A percentile compares a stretch with the other conserved stretches of the same genome.
phyloP scores from a whole-genome alignment of 2,329 filamentous ascomycete genomes.

The Apiospora koreana region DNA sequence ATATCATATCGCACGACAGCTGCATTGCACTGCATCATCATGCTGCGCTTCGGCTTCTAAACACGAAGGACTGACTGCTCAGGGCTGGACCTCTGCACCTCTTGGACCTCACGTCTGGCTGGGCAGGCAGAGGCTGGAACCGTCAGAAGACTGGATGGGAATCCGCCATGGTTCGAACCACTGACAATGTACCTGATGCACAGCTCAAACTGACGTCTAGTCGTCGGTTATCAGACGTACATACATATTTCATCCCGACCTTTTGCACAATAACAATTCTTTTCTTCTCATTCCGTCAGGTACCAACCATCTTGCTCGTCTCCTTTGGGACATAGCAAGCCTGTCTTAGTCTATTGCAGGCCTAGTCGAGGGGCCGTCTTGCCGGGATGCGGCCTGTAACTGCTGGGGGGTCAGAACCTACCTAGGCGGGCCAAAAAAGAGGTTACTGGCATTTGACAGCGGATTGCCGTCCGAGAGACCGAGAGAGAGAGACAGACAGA shows the following conservation, averaged over 20 bases:
- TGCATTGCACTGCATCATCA: background rate
- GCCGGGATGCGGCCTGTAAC: slow-evolving; percentile 2
- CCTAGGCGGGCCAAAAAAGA: background rate
- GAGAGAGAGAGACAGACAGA: background rate
- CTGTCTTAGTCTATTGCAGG: background rate
- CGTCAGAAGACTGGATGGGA: background rate
- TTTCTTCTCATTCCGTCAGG: slow-evolving; percentile 1
- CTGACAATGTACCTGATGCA: background rate
- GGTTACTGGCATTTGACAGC: slow-evolving; percentile 3
- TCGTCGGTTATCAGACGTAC: too few relatives aligned
- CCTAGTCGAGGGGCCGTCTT: background rate
- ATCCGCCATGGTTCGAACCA: background rate
- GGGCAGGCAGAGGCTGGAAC: background rate
- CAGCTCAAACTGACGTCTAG: background rate
- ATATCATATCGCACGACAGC: background rate
- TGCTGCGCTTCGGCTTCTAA: background rate
- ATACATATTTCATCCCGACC: background rate
- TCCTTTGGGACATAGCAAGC: background rate
- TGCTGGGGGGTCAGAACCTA: background rate
- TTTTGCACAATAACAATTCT: background rate
- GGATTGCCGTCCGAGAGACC: background rate
- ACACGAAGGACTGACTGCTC: background rate
- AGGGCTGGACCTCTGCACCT: too few relatives aligned
- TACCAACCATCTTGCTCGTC: background rate
- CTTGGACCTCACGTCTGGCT: too few relatives aligned